Conservation (phyloP, 2,329 filamentous ascomycete species). For the Colletotrichum neosansevieriae region DNA sequence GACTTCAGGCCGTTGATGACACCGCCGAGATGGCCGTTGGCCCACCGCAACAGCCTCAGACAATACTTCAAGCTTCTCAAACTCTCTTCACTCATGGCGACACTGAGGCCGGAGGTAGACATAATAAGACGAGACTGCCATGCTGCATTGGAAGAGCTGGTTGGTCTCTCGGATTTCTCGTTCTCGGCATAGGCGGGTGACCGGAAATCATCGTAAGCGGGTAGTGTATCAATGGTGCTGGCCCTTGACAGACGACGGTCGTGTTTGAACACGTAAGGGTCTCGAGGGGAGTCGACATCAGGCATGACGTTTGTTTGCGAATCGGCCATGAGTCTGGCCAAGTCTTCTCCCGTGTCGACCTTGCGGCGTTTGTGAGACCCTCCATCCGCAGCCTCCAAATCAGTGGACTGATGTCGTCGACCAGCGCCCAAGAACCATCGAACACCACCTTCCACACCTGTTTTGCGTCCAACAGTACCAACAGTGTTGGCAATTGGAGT, state of each 20-base stretch:
- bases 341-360: conserved; percentile 58
- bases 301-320: conserved; percentile 38
- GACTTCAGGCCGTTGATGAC: conserved; percentile 80
- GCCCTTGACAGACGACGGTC: conserved; percentile 71
- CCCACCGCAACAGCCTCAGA: conserved; percentile 81
- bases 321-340: conserved; percentile 37
- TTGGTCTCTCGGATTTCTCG: conserved; percentile 46
- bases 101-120: conserved; percentile 89
- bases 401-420: conserved; percentile 63
- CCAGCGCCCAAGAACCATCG: conserved; percentile 81
- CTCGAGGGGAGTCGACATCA: conserved; percentile 40
- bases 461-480: conserved; percentile 83
- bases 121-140: conserved; percentile 91
- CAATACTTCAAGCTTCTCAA: conserved; percentile 88
- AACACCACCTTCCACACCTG: conserved; percentile 88
- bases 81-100: conserved; percentile 92
- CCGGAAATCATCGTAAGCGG: conserved; percentile 84
- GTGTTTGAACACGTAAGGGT: conserved; percentile 44
- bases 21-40: conserved; percentile 83
- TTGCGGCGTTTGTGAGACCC: conserved; percentile 70
- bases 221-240: conserved; percentile 80
- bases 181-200: conserved; percentile 81
- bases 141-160: conserved; percentile 48
- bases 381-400: conserved; percentile 59
- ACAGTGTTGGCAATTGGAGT: conserved; percentile 89